Conservation (phyloP, 2,329 filamentous ascomycete genomes). For the Trichoderma cornu-damae region DNA sequence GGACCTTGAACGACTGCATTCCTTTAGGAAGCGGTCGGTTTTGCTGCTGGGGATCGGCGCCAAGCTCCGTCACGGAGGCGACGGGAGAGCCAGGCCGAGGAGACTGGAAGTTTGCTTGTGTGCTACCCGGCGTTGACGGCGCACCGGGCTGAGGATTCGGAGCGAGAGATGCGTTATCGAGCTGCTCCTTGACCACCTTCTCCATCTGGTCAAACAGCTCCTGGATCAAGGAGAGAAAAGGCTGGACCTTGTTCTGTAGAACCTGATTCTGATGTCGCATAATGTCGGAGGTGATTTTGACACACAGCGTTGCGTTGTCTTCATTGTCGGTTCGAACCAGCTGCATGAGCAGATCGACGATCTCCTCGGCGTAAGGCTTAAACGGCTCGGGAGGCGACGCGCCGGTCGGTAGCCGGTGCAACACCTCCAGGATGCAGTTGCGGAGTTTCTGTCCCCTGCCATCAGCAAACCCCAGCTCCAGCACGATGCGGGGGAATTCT, state of each 20-base stretch:
- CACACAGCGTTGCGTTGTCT: conserved; percentile 95
- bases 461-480: not conserved
- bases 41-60: conserved; percentile 73
- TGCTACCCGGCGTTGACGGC: conserved; percentile 62
- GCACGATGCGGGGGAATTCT: conserved; percentile 25
- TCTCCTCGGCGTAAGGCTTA: conserved; percentile 81
- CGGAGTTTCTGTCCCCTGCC: conserved; percentile 63
- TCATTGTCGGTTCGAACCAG: conserved; percentile 91
- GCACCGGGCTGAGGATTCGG: conserved; percentile 49
- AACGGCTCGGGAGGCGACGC: conserved; percentile 70
- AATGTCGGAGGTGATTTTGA: conserved; percentile 97
- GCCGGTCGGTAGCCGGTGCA: conserved; percentile 75
- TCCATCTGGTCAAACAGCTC: conserved; percentile 96
- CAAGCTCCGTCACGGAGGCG: conserved; percentile 74
- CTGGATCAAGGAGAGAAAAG: conserved; percentile 85
- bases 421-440: conserved; percentile 88
- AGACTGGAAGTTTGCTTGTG: conserved; percentile 72
- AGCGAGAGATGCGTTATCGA: conserved; percentile 67
- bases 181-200: conserved; percentile 87
- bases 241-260: conserved; percentile 72
- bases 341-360: conserved; percentile 84
- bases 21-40: conserved; percentile 78
- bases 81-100: conserved; percentile 87
- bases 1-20: conserved; percentile 98
- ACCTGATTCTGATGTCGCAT: conserved; percentile 87